Evolutionary conservation across 768 basidiomycete genomes (phyloP).

Genomic region (Russula sp.): DNA sequence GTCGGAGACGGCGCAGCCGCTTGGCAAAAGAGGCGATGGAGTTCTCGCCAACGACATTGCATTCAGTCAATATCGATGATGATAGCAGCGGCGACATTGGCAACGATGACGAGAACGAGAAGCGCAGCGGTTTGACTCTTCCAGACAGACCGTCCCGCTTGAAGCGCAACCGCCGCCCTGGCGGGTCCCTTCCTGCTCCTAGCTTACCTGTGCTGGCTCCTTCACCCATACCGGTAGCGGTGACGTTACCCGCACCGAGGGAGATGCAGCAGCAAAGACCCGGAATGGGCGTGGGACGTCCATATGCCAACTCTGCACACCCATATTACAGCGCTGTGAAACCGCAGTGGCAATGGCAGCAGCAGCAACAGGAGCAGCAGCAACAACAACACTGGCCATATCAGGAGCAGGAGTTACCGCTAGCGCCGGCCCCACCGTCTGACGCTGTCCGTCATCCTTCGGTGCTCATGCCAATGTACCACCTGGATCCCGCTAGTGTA

Average conservation of each 20-base stretch:
- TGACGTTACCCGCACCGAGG: neutral
- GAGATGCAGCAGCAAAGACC: neutral
- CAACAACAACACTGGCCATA: neutral
- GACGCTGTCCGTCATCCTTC: neutral
- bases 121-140: too few species aligned
- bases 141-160: too few species aligned
- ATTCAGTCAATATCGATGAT: neutral
- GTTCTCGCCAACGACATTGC: constrained; percentile 14
- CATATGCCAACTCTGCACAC: neutral
- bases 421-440: neutral
- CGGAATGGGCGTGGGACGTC: too few species aligned
- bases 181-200: neutral
- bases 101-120: constrained; percentile 3
- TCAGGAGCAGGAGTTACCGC: neutral
- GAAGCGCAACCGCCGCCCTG: neutral
- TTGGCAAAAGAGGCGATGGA: constrained; percentile 24
- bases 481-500: neutral
- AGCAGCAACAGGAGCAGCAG: neutral
- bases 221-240: neutral
- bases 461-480: neutral
- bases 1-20: constrained; percentile 38
- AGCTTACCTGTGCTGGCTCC: neutral
- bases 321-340: neutral
- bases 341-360: neutral
- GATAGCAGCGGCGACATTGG: neutral